Evolutionary conservation across 2,329 filamentous ascomycete genomes (phyloP).

Genomic region (Stylonectria norvegica): DNA sequence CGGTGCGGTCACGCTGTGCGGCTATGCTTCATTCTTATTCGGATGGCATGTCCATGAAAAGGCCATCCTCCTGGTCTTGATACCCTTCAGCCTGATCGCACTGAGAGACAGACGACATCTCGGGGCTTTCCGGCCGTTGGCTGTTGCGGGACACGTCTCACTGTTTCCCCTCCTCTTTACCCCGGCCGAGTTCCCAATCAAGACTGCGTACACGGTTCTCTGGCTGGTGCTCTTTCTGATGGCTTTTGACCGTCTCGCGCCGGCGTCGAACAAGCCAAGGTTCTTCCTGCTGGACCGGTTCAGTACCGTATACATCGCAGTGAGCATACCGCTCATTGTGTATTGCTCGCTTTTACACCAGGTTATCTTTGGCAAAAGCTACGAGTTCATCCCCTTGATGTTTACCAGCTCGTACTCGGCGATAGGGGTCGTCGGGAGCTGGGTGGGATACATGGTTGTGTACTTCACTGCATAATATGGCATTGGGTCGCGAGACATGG

Average conservation of each 20-base stretch:
- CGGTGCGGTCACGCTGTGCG: constrained; percentile 87
- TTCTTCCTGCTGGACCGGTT: constrained; percentile 91
- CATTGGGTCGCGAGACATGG: constrained; percentile 3
- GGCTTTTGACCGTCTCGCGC: constrained; percentile 82
- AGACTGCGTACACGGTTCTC: constrained; percentile 86
- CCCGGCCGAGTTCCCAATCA: constrained; percentile 86
- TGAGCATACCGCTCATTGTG: constrained; percentile 82
- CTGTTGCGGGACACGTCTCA: constrained; percentile 90
- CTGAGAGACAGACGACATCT: constrained; percentile 87
- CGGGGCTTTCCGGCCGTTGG: constrained; percentile 85
- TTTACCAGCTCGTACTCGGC: constrained; percentile 94
- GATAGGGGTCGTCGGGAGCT: constrained; percentile 91
- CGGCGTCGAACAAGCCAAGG: constrained; percentile 72
- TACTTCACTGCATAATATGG: constrained; percentile 70
- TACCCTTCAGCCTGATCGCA: constrained; percentile 90
- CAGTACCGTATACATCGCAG: constrained; percentile 80
- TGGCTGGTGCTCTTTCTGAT: constrained; percentile 87
- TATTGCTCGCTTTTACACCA: constrained; percentile 86
- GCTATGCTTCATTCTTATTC: constrained; percentile 94
- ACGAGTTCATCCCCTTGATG: constrained; percentile 94
- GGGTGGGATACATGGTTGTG: constrained; percentile 90
- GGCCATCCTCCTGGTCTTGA: constrained; percentile 87
- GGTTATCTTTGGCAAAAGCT: constrained; percentile 75
- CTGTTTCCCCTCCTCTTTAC: constrained; percentile 94
- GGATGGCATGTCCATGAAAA: constrained; percentile 99